Evolutionary conservation across 305 asterid genomes (phyloP).

Genomic region (Caryopteris hybrid): DNA sequence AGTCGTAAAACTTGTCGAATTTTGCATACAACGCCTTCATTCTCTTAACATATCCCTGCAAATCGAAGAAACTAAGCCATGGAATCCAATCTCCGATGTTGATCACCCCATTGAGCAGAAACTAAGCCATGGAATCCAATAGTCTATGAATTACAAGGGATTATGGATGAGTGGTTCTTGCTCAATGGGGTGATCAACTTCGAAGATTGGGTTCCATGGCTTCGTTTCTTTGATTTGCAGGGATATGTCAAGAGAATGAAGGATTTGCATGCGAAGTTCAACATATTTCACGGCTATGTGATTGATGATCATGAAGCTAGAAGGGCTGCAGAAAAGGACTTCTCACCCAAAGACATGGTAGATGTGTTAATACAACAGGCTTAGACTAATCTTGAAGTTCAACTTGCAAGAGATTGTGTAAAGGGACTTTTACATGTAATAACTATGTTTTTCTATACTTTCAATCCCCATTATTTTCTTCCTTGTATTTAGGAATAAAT

Average conservation of each 20-base stretch:
- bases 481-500: too few relatives aligned
- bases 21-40: conserved; percentile 26
- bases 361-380: conserved; percentile 28
- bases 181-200: conserved; percentile 25
- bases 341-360: conserved; percentile 8
- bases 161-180: conserved; percentile 29
- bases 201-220: conserved; percentile 49
- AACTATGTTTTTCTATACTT: too few relatives aligned
- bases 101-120: neutral
- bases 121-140: too few relatives aligned
- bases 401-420: neutral
- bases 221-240: conserved; percentile 32
- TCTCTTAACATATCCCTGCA: conserved; percentile 34
- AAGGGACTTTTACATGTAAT: neutral
- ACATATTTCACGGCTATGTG: conserved; percentile 25
- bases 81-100: conserved; percentile 44
- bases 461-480: too few relatives aligned
- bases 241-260: conserved; percentile 39
- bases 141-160: conserved; percentile 1
- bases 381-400: conserved; percentile 3
- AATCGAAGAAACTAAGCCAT: conserved; percentile 36
- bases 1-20: conserved; percentile 19
- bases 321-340: conserved; percentile 12
- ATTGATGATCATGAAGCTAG: conserved; percentile 34
- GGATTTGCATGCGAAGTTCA: conserved; percentile 6